Base-by-base conservation (phyloP, 2,329 filamentous ascomycete genomes). In the Triangularia verruculosa region DNA sequence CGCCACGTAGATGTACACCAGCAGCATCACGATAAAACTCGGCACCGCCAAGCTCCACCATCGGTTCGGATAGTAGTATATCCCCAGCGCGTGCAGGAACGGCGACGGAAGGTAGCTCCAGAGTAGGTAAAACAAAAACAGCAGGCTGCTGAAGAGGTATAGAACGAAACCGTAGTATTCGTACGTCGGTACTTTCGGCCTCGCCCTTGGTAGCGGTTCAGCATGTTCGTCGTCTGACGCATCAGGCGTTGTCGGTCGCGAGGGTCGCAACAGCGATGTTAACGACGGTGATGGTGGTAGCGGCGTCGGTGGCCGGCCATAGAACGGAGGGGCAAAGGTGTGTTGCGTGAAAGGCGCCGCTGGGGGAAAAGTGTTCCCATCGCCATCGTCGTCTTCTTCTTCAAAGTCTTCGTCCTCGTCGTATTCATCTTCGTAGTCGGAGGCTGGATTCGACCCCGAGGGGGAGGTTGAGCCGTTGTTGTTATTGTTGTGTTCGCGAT, bases 81-180 rank as follows among this genome's bases (percentile, higher is more conserved):
- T 96, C 20, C 95, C 94, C 62, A 99, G 84, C 64, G 92, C 92
- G 75, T 97, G 93, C 52, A 99, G 83, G 75, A 98, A 93, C 0
- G 93, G 93, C 24, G 90, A 92, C 0, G 95, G 95, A 5, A 98
- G 87, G 77, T 95, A 98, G 13, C 90, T 90, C 95, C 93, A 97
- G 11, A 89, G 80, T 13, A 89, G 79, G 75, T 86, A 90, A 72
- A 86, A 82, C 74, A 90, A 80, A 74, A 98, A 98, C 1, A 87
- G 87, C 59, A 95, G 81, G 22, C 89, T 92, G 66, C 90, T 93
- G 73, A 94, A 92, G 43, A 99, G 84, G 79, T 99, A 98, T 57
- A 99, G 85, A 61, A 96, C 94, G 78, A 99, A 99, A 74, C 95
- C 95, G 76, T 98, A 98, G 85, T 98, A 99, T 75, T 99, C 95